Percentiles rank a stretch among this genome's conserved stretches.
These are phyloP conservation scores for Colletotrichum truncatum DNA, from an alignment of 2,329 filamentous ascomycete genomes.

Conservation along the genomic window DNA sequence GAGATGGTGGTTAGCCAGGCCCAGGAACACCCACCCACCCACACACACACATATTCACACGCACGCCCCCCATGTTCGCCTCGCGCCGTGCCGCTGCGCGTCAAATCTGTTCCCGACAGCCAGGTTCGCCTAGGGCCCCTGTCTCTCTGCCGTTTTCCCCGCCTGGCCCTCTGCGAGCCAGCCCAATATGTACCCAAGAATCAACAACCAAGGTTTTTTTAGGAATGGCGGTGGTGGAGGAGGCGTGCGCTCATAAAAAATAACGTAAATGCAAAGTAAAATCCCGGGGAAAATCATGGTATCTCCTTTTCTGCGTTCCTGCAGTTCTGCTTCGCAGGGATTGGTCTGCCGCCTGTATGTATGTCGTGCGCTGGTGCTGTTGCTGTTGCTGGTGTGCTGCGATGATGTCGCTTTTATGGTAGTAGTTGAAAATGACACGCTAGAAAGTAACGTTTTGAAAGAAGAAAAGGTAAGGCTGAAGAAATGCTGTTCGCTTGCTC, in stretches of 20 bases:
- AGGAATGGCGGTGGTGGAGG: too few species aligned
- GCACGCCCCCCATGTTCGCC: constrained; percentile 36
- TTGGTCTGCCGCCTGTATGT: constrained; percentile 16
- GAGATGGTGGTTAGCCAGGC: constrained; percentile 40
- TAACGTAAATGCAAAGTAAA: constrained; percentile 19
- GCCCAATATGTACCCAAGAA: constrained; percentile 30
- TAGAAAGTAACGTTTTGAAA: too few species aligned
- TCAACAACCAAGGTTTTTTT: too few species aligned
- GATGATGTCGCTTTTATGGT: constrained; percentile 15
- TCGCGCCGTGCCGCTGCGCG: constrained; percentile 36
- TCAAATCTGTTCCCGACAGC: constrained; percentile 36
- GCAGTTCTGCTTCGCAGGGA: constrained; percentile 23
- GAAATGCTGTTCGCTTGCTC: not conserved
- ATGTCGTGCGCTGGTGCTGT: constrained; percentile 16
- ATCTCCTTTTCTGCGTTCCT: constrained; percentile 18
- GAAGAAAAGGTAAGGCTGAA: constrained; percentile 27
- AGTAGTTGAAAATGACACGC: constrained; percentile 24
- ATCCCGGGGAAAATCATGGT: constrained; percentile 11
- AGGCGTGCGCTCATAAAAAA: constrained; percentile 23
- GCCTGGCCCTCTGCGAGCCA: constrained; percentile 8
- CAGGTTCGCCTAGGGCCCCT: constrained; percentile 34
- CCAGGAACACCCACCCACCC: too few species aligned
- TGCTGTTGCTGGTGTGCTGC: not conserved
- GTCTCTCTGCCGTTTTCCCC: constrained; percentile 10
- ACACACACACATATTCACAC: too few species aligned